Conservation (phyloP, 148 eudicot species). For the Arbutus unedo region DNA sequence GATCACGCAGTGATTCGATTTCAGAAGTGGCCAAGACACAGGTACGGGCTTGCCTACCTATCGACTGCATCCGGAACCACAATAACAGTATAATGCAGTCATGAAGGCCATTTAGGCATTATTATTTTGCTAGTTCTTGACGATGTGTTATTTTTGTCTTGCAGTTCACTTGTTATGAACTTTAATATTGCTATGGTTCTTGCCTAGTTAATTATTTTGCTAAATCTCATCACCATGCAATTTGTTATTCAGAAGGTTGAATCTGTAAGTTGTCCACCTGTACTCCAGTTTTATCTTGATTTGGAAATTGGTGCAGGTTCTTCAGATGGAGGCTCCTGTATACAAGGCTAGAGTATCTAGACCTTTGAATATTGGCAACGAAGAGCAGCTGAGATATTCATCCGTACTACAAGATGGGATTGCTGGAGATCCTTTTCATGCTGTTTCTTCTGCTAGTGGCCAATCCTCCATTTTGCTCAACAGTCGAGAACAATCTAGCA, state of each 20-base stretch:
- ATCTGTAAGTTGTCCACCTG: background rate
- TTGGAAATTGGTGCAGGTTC: slow-evolving; percentile 12
- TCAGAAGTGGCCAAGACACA: background rate
- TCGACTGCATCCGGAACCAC: too few species aligned
- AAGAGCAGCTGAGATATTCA: background rate
- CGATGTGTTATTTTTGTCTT: background rate
- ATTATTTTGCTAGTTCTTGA: background rate
- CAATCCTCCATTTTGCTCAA: slow-evolving; percentile 26
- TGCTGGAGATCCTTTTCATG: background rate
- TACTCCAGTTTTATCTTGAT: background rate
- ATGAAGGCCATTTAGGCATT: background rate
- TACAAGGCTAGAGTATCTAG: background rate
- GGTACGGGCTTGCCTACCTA: background rate
- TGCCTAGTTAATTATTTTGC: background rate
- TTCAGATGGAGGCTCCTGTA: background rate
- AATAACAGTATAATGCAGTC: background rate
- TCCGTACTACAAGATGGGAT: background rate
- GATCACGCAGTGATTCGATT: background rate
- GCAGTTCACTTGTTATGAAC: background rate
- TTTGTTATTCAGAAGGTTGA: background rate
- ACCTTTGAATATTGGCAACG: background rate
- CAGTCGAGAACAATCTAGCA: slow-evolving; percentile 15
- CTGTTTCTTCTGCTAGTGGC: slow-evolving; percentile 25
- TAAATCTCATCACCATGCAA: background rate
- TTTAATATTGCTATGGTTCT: background rate